phyloP scores from a whole-genome alignment of 1,139 yeast genomes.

The Pichia inconspicua region DNA sequence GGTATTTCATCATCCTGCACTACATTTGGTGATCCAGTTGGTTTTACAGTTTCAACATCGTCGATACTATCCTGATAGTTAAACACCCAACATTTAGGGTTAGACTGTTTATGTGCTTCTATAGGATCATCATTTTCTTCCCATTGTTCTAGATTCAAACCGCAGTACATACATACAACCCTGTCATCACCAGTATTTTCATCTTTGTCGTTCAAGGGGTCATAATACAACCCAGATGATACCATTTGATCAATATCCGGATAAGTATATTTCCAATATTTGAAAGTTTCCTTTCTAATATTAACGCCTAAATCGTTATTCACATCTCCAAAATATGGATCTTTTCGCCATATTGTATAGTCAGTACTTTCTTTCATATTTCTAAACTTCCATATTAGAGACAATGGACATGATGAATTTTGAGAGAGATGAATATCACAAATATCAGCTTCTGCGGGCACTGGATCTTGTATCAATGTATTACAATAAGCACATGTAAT shows the following conservation, averaged over 20 bases:
- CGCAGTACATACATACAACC: constrained; percentile 69
- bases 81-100: constrained; percentile 45
- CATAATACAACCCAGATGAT: constrained; percentile 40
- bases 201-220: constrained; percentile 31
- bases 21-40: too few species aligned
- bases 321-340: constrained; percentile 5
- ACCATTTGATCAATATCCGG: constrained; percentile 10
- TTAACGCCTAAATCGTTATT: constrained; percentile 1
- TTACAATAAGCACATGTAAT: constrained; percentile 11
- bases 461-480: constrained; percentile 6
- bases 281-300: constrained; percentile 8
- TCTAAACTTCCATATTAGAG: constrained; percentile 11
- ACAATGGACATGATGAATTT: constrained; percentile 6
- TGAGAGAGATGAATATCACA: constrained; percentile 5
- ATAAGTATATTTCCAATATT: constrained; percentile 2
- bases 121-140: constrained; percentile 58
- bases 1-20: not conserved
- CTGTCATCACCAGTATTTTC: constrained; percentile 42
- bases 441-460: constrained; percentile 8
- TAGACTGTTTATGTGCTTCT: constrained; percentile 41
- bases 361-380: not conserved
- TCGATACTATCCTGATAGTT: constrained; percentile 4
- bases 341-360: not conserved
- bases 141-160: constrained; percentile 65
- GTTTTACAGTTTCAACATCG: too few species aligned